phyloP scores from a whole-genome alignment of 305 asterid genomes.

The Fraxinus angustifolia region DNA sequence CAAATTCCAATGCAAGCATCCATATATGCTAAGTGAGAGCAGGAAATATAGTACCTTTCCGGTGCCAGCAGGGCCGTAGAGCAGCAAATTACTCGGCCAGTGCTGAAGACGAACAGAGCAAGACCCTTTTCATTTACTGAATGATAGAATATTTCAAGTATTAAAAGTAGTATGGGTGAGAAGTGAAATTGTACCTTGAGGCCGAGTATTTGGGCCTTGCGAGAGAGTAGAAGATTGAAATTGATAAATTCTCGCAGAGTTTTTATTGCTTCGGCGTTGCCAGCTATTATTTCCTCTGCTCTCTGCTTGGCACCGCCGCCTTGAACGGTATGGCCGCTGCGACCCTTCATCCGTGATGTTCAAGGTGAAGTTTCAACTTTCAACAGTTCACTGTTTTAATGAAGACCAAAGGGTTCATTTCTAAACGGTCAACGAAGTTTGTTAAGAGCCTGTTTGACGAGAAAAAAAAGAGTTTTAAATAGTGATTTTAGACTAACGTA shows the following conservation, averaged over 20 bases:
- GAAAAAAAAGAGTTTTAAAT: no score
- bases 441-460: neutral
- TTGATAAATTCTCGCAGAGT: conserved; percentile 69
- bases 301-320: conserved; percentile 36
- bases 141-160: neutral
- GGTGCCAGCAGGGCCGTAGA: conserved; percentile 93
- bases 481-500: no score
- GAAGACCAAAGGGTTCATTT: neutral
- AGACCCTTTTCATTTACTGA: neutral
- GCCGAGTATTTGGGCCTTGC: conserved; percentile 65
- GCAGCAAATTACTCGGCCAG: conserved; percentile 95
- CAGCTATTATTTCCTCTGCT: conserved; percentile 73
- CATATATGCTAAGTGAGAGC: neutral
- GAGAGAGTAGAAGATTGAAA: conserved; percentile 58
- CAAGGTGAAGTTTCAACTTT: neutral
- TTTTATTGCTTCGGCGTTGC: conserved; percentile 61
- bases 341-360: neutral
- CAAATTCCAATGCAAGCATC: conserved; percentile 1
- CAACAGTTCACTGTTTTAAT: neutral
- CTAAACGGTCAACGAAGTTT: neutral
- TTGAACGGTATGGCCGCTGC: neutral
- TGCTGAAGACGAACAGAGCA: conserved; percentile 12
- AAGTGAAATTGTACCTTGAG: conserved; percentile 46
- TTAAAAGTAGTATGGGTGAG: neutral
- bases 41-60: conserved; percentile 63